Evolutionary conservation across 306 rosid species (phyloP), one percentile per base, ranked within the genome.

Genomic region (Prunus padus): DNA sequence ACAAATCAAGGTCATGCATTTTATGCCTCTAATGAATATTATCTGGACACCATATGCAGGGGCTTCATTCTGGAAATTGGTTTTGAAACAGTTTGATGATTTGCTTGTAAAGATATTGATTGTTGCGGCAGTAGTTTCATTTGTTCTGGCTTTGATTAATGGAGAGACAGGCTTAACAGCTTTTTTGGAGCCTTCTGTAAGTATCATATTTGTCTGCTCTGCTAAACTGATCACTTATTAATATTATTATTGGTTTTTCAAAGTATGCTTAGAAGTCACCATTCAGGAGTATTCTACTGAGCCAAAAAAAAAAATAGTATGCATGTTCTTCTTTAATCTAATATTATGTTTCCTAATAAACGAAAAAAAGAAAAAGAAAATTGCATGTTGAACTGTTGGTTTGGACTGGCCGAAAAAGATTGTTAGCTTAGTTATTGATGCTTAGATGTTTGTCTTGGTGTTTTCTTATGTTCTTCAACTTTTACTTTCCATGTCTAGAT

Each of bases 131-230:
- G 33, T 95, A 69, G 77, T 95, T 81, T 95, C 99, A 37, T 95
- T 95, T 82, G 26, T 90, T 74, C 83, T 95, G 77, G 99, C 99
- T 55, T 71, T 90, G 84, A 68, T 92, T 80, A 88, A 95, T 79
- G 99, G 99, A 78, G 99, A 95, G 75, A 95, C 97, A 0, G 99
- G 97, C 55, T 81, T 92, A 65, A 89, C 86, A 62, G 99, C 99
- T 71, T 95, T 95, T 87, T 76, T 95, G 90, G 99, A 95, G 86
- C 99, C 99, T 82, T 95, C 97, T 19, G 98, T 94, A 86, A 86
- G 97, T 77, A 54, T 60, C 67, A 66, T 71, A 16, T 45, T 50
- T 22, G 73, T 67, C 40, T 18, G 45, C 33, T 63, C 74, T 22
- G 71, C 55, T 67, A 71, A 73, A 73, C 50, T 66, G 61, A 37